Evolutionary conservation across 495 filamentous ascomycete genomes (phyloP).

Genomic region (Staphylotrichum tortipilum): DNA sequence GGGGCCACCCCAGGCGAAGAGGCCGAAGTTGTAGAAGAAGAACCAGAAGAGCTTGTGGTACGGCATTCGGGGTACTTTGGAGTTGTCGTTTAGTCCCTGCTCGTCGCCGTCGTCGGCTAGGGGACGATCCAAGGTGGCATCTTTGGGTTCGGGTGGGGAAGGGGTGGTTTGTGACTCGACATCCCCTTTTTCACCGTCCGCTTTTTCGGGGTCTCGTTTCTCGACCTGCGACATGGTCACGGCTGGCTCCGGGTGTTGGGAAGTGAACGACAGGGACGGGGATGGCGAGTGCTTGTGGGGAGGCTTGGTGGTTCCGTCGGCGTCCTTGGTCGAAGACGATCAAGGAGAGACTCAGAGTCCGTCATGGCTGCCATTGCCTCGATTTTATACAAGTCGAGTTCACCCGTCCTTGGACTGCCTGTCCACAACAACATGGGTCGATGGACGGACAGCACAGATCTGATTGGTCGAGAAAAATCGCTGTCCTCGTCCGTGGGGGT

Average conservation of each 20-base stretch:
- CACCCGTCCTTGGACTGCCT: background rate
- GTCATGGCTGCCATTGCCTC: background rate
- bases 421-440: background rate
- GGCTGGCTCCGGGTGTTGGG: background rate
- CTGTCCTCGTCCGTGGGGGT: too few relatives aligned
- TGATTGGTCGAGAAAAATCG: background rate
- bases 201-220: too few relatives aligned
- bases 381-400: background rate
- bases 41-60: conserved; percentile 9
- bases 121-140: background rate
- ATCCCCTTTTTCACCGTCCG: background rate
- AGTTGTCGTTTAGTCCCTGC: conserved; percentile 4
- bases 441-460: conserved; percentile 7
- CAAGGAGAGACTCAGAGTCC: background rate
- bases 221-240: conserved; percentile 2
- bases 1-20: conserved; percentile 10
- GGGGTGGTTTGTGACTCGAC: background rate
- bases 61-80: conserved; percentile 5
- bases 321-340: background rate
- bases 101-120: background rate
- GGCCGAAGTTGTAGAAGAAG: conserved; percentile 13
- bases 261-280: background rate
- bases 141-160: background rate
- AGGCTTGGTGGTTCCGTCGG: background rate
- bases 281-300: background rate